Conservation (phyloP, 2,329 filamentous ascomycete genomes). For the Ceratocystis papillata region DNA sequence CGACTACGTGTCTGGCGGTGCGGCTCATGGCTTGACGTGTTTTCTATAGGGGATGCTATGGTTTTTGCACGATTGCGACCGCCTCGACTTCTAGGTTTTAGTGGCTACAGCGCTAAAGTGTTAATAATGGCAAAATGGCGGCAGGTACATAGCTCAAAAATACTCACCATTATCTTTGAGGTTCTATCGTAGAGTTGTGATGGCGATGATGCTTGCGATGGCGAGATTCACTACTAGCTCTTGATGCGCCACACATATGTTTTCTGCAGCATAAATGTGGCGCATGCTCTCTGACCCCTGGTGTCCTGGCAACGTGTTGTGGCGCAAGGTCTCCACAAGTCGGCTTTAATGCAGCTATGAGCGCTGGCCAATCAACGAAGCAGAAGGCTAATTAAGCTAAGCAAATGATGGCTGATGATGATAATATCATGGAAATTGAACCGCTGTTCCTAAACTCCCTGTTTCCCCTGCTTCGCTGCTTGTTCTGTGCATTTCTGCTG, state of each 20-base stretch:
- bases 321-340: slow-evolving; percentile 10
- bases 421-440: slow-evolving; percentile 17
- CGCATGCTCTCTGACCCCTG: not conserved
- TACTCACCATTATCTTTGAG: not conserved
- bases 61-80: not conserved
- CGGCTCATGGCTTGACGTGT: not conserved
- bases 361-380: not conserved
- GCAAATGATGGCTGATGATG: slow-evolving; percentile 1
- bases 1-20: slow-evolving; percentile 5
- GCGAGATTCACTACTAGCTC: not conserved
- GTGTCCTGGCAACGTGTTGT: slow-evolving; percentile 13
- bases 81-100: not conserved
- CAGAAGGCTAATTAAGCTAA: not conserved
- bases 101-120: not conserved
- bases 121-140: not conserved
- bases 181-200: not conserved
- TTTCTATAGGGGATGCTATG: not conserved
- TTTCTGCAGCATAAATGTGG: not conserved
- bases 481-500: slow-evolving; percentile 2
- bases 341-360: not conserved
- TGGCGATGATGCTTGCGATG: not conserved
- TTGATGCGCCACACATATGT: slow-evolving; percentile 1
- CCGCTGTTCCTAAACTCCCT: not conserved
- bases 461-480: not conserved
- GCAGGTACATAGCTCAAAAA: not conserved